Base-by-base conservation (phyloP, 140 eudicot species). In the Anethum foeniculum region DNA sequence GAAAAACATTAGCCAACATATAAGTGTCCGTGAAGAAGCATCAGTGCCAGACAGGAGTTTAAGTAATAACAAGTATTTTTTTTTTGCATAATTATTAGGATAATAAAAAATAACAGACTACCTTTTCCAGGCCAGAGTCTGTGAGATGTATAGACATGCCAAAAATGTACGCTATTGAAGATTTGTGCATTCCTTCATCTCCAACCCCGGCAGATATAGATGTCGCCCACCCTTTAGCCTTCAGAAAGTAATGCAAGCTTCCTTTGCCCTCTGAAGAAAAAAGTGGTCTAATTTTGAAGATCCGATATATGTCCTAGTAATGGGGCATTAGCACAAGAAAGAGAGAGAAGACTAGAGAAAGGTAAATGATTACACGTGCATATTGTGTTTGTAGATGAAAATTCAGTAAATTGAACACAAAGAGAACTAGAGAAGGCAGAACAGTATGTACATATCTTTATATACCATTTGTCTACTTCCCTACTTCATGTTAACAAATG, bases 141-240 rank as follows among this genome's bases (percentile, higher is more conserved):
- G 97, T 95, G 74, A 95, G 97, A 90, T 88, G 88, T 83, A 95
- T 90, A 81, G 97, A 89, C 93, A 95, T 88, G 90, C 89, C 88
- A 91, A 95, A 95, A 58, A 95, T 85, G 83, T 90, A 95, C n/a
- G 97, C 97, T 49, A 88, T 79, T 30, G 93, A 90, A 65, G 99
- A 92, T 74, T 93, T 91, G 32, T 88, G 84, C 95, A 92, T 84
- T 80, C 99, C 99, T 67, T 95, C 97, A 83, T 95, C 99, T 62
- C 96, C 93, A 86, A 95, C 97, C 84, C 99, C 99, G 87, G 99
- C 99, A 79, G 96, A 90, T 82, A 95, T 89, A 34, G 97, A 90
- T 81, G 92, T 90, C 54, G 80, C 90, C 97, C 97, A 92, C 68
- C 99, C 99, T 87, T 87, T 88, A 83, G 86, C 87, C 83, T 95